Conservation (phyloP, 208 protist genomes). For the Trypanosoma mega region DNA sequence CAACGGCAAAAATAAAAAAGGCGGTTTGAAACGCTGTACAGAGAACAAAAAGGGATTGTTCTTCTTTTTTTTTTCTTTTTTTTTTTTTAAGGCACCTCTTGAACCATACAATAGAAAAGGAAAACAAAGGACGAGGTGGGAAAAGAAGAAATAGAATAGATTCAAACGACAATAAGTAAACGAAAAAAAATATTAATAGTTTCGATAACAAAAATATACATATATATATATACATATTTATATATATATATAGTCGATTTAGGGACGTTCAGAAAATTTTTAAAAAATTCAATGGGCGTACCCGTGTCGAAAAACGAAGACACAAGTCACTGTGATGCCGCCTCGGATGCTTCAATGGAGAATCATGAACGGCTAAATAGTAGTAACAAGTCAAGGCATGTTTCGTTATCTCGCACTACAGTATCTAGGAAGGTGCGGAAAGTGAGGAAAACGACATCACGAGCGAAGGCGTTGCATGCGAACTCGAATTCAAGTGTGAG, state of each 20-base stretch:
- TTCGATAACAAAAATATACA: slow-evolving; percentile 12
- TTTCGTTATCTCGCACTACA: no score
- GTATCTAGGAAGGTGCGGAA: no score
- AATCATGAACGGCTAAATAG: no score
- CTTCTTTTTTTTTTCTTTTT: slow-evolving; percentile 16
- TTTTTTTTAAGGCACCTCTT: background rate
- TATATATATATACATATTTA: slow-evolving; percentile 21
- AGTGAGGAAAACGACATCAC: no score
- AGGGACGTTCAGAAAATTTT: slow-evolving; percentile 7
- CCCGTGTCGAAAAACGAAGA: no score
- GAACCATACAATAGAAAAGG: slow-evolving; percentile 21
- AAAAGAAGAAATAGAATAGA: background rate
- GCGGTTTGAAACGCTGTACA: background rate
- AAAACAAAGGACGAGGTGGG: slow-evolving; percentile 6
- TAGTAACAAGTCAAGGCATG: no score
- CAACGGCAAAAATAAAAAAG: background rate
- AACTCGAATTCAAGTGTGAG: no score
- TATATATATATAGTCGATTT: slow-evolving; percentile 6
- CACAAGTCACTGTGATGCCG: no score
- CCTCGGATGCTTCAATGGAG: no score
- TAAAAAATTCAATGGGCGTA: no score
- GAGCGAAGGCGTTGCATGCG: no score
- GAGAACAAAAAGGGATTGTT: no score
- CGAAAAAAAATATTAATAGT: background rate
- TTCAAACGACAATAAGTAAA: background rate